phyloP scores from a whole-genome alignment of 495 filamentous ascomycete genomes.

The Xylaria telfairii region DNA sequence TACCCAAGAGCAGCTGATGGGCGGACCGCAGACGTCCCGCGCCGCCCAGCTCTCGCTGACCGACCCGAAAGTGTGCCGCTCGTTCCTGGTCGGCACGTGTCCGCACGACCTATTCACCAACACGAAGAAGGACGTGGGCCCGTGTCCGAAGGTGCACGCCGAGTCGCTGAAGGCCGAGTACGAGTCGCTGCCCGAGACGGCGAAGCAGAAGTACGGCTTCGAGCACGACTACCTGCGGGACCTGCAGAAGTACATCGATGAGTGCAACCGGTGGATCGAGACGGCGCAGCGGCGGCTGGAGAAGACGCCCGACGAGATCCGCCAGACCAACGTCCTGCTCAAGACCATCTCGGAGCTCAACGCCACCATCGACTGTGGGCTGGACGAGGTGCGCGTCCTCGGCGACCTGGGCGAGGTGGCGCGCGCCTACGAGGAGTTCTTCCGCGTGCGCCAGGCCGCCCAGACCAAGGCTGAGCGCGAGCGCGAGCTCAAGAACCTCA shows the following conservation, averaged over 20 bases:
- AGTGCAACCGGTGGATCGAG: slow-evolving; percentile 94
- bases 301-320: slow-evolving; percentile 97
- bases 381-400: slow-evolving; percentile 84
- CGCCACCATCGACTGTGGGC: slow-evolving; percentile 78
- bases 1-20: slow-evolving; percentile 78
- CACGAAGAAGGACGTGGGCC: slow-evolving; percentile 96
- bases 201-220: slow-evolving; percentile 83
- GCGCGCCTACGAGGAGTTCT: slow-evolving; percentile 82
- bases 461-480: slow-evolving; percentile 84
- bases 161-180: slow-evolving; percentile 90
- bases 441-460: slow-evolving; percentile 79
- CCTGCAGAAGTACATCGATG: slow-evolving; percentile 93
- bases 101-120: slow-evolving; percentile 99
- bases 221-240: slow-evolving; percentile 97
- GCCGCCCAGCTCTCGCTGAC: slow-evolving; percentile 83
- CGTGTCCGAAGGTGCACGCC: slow-evolving; percentile 88
- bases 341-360: slow-evolving; percentile 86
- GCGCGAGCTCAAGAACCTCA: slow-evolving; percentile 87
- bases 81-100: slow-evolving; percentile 91
- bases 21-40: slow-evolving; percentile 71
- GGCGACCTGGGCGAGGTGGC: slow-evolving; percentile 82
- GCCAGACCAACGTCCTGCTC: slow-evolving; percentile 90
- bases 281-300: slow-evolving; percentile 87
- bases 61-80: slow-evolving; percentile 93
- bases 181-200: slow-evolving; percentile 66